A percentile compares a stretch with the other conserved stretches of the same genome.
phyloP scores from a whole-genome alignment of 169 alveolate species.

The Ichthyophthirius multifiliis region DNA sequence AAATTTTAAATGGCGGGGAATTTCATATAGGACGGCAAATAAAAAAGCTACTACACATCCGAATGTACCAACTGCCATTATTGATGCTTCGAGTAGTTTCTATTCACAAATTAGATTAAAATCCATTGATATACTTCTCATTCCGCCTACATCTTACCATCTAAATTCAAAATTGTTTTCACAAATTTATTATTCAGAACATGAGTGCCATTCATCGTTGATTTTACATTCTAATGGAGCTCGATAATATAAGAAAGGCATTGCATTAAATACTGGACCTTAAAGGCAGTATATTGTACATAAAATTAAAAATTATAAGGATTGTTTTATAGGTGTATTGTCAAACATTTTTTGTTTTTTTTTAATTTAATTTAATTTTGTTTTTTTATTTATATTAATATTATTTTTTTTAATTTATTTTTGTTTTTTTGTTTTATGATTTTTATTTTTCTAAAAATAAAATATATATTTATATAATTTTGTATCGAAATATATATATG shows the following conservation, averaged over 20 bases:
- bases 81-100: not conserved
- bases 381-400: too few relatives aligned
- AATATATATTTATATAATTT: too few relatives aligned
- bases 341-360: not conserved
- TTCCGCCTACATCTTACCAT: too few relatives aligned
- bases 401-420: too few relatives aligned
- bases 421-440: too few relatives aligned
- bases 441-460: too few relatives aligned
- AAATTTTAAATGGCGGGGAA: too few relatives aligned
- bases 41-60: not conserved
- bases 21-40: not conserved
- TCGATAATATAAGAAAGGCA: constrained; percentile 1
- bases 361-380: too few relatives aligned
- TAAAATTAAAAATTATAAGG: not conserved
- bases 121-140: not conserved
- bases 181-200: not conserved
- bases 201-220: not conserved
- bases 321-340: not conserved
- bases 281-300: not conserved
- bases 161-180: not conserved
- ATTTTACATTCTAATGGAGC: not conserved
- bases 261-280: constrained; percentile 8
- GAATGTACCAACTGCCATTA: not conserved
- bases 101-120: not conserved
- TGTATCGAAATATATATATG: too few relatives aligned